These are phyloP conservation scores for Boletus tylopilopsis DNA, from an alignment of 768 basidiomycete species.

Conservation along the genomic window DNA sequence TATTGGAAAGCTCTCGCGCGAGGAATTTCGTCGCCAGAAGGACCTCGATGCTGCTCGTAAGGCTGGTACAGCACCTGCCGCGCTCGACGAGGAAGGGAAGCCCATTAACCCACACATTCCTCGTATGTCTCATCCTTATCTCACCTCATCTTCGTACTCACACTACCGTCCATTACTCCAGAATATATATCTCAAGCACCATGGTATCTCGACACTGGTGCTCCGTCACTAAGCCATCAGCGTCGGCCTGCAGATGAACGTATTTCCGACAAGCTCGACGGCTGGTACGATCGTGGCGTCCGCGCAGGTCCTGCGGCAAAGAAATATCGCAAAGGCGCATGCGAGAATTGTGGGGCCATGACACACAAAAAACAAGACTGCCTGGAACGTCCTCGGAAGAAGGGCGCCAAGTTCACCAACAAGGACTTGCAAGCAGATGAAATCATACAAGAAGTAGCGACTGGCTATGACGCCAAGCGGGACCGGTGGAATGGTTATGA, in stretches of 20 bases:
- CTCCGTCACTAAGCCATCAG: constrained; percentile 92
- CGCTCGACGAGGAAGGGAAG: constrained; percentile 90
- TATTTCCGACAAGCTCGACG: constrained; percentile 65
- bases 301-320: constrained; percentile 89
- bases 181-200: constrained; percentile 99
- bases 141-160: constrained; percentile 1
- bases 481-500: constrained; percentile 99
- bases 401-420: constrained; percentile 91
- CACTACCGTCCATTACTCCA: constrained; percentile 27
- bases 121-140: constrained; percentile 52
- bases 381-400: constrained; percentile 93
- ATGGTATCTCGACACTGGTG: constrained; percentile 96
- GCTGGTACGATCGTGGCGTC: constrained; percentile 88
- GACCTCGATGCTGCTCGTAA: constrained; percentile 98
- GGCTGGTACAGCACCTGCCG: constrained; percentile 96
- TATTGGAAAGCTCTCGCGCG: constrained; percentile 83
- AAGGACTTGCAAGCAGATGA: constrained; percentile 91
- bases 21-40: constrained; percentile 93
- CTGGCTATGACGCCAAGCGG: constrained; percentile 89
- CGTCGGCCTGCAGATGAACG: constrained; percentile 66
- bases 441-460: constrained; percentile 71
- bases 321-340: constrained; percentile 96
- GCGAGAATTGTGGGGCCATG: constrained; percentile 98
- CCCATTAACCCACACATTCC: constrained; percentile 99
- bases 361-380: constrained; percentile 91